Base-by-base conservation (phyloP, 2,329 filamentous ascomycete species). In the Aspergillus sclerotialis region DNA sequence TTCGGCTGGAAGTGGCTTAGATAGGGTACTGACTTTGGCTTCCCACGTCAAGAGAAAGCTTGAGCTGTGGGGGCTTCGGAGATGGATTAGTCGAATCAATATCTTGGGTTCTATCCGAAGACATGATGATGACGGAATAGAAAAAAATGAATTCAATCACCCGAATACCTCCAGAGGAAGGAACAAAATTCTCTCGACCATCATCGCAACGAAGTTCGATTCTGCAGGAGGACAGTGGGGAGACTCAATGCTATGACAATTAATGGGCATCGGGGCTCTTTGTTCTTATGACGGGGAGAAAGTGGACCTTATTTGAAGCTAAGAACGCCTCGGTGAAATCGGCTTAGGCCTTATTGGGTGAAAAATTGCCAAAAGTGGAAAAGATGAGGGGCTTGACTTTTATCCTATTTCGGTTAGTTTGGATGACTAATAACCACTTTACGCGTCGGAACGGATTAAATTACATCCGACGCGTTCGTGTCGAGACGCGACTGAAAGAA, bases 381-480 rank as follows among this genome's bases (percentile, higher is more conserved):
- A n/a, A n/a, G n/a, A n/a, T n/a, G n/a, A n/a, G n/a, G n/a, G 8
- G 18, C 29, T 18, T 21, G 11, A n/a, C 14, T 31, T 17, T 16
- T 32, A 13, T 18, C 23, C 35, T 4, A 21, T 32, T 32, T 16
- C 9, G 33, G 33, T n/a, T n/a, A n/a, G n/a, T n/a, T n/a, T n/a
- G n/a, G n/a, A n/a, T n/a, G n/a, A n/a, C n/a, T n/a, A n/a, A n/a
- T n/a, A 56, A 58, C 41, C 53, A 59, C 56, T 60, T 58, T 44
- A 59, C 56, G 50, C 56, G 55, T 56, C 43, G 35, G 42, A 3
- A 0, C 7, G 50, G 39, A 42, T 44, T 28, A 49, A 44, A 16
- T 2, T 33, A 43, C 23, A 3, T 15, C 48, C 55, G 52, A 43
- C 47, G 47, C 47, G 52, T 45, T 48, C 55, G 53, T 46, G 50